phyloP scores from a whole-genome alignment of 306 rosid species.

The Canavalia ensiformis region DNA sequence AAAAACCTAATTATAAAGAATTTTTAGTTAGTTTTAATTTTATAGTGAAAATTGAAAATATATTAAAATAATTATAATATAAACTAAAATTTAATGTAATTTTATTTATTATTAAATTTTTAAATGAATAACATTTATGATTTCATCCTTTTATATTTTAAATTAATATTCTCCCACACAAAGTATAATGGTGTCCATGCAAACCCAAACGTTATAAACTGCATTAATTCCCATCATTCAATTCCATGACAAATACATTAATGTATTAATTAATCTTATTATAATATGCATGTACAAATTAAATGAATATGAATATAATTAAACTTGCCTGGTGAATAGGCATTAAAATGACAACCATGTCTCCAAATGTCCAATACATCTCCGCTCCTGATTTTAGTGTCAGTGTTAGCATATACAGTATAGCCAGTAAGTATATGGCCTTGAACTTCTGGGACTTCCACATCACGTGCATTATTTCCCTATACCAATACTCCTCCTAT shows the following conservation, averaged over 20 bases:
- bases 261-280: no score
- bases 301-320: neutral
- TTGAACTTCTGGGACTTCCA: conserved; percentile 98
- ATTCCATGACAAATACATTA: neutral
- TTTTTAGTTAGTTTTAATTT: no score
- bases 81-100: no score
- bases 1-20: no score
- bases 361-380: conserved; percentile 98
- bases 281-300: neutral
- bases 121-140: no score
- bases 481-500: conserved; percentile 38
- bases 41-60: no score
- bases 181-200: conserved; percentile 97
- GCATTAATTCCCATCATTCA: conserved; percentile 4
- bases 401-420: conserved; percentile 88
- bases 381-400: conserved; percentile 91
- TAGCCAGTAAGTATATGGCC: conserved; percentile 82
- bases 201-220: conserved; percentile 96
- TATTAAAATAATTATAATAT: no score
- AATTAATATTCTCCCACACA: conserved; percentile 83
- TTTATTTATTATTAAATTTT: no score
- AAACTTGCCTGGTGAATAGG: conserved; percentile 68
- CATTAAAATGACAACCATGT: neutral
- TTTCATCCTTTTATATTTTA: no score
- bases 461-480: conserved; percentile 99